These are phyloP conservation scores for Sarocladiaceae sp. DNA, from an alignment of 2,329 filamentous ascomycete species.

Conservation along the genomic window DNA sequence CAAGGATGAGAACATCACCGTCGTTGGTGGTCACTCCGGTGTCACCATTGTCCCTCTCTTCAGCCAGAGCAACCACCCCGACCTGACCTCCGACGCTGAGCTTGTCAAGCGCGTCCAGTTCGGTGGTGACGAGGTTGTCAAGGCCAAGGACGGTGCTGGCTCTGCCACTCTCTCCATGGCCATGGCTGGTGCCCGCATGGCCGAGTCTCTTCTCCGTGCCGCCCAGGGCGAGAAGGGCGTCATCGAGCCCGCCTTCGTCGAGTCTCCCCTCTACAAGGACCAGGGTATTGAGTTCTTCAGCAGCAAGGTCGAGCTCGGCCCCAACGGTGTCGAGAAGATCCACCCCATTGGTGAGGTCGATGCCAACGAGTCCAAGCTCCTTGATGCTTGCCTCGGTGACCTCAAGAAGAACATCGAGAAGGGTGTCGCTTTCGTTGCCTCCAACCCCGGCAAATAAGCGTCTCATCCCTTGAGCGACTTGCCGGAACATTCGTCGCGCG, in stretches of 20 bases:
- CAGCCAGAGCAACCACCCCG: conserved; percentile 83
- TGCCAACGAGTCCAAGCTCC: conserved; percentile 78
- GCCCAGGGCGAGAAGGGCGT: conserved; percentile 91
- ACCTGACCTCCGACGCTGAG: conserved; percentile 69
- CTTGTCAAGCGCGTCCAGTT: conserved; percentile 97
- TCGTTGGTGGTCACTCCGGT: conserved; percentile 94
- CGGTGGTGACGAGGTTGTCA: conserved; percentile 96
- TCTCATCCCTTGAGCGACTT: conserved; percentile 6
- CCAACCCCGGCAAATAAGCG: conserved; percentile 54
- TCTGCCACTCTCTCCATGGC: conserved; percentile 98
- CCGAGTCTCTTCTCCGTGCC: conserved; percentile 90
- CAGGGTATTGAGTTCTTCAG: conserved; percentile 97
- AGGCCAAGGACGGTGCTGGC: conserved; percentile 97
- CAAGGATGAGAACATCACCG: conserved; percentile 86
- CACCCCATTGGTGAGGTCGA: conserved; percentile 79
- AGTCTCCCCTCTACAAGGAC: conserved; percentile 97
- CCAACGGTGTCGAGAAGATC: conserved; percentile 93
- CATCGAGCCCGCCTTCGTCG: conserved; percentile 92
- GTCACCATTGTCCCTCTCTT: conserved; percentile 98
- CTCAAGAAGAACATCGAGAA: conserved; percentile 95
- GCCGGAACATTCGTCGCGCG: no score
- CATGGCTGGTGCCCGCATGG: conserved; percentile 79
- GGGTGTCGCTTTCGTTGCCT: conserved; percentile 59
- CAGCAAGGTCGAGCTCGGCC: conserved; percentile 90
- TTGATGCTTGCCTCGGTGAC: conserved; percentile 78